These are phyloP conservation scores for Raffaelea albimanens DNA, from an alignment of 2,329 filamentous ascomycete species.

Conservation along the genomic window DNA sequence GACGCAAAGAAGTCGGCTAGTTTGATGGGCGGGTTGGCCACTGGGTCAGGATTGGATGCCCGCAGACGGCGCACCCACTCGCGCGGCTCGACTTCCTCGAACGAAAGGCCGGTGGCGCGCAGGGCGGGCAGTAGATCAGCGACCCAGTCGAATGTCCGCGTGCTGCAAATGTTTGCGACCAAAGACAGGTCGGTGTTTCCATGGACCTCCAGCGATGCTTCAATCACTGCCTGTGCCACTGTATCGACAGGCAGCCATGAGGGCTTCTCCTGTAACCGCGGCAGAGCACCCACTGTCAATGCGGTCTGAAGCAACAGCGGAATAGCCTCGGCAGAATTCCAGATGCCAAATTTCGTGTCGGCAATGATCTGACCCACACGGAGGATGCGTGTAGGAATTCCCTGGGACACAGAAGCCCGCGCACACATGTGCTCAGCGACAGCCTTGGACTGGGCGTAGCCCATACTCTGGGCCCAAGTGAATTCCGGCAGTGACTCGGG, in stretches of 20 bases:
- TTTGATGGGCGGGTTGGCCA: conserved; percentile 42
- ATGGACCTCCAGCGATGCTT: conserved; percentile 18
- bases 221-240: conserved; percentile 29
- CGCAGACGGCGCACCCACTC: conserved; percentile 35
- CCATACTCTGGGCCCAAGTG: conserved; percentile 35
- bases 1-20: conserved; percentile 40
- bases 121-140: conserved; percentile 35
- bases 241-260: conserved; percentile 37
- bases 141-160: conserved; percentile 28
- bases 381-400: conserved; percentile 22
- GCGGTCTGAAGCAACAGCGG: conserved; percentile 40
- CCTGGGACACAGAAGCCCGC: conserved; percentile 2
- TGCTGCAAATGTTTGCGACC: conserved; percentile 39
- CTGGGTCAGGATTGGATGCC: conserved; percentile 17
- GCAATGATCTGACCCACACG: conserved; percentile 42
- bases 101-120: conserved; percentile 28
- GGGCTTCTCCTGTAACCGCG: conserved; percentile 32
- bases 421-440: conserved; percentile 1
- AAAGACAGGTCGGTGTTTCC: conserved; percentile 14
- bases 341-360: conserved; percentile 35
- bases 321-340: conserved; percentile 43
- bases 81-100: conserved; percentile 30
- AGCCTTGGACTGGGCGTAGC: conserved; percentile 29
- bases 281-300: conserved; percentile 31
- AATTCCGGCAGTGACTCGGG: conserved; percentile 19